Conservation (phyloP, 169 alveolate species). For the Eimeria falciformis region DNA sequence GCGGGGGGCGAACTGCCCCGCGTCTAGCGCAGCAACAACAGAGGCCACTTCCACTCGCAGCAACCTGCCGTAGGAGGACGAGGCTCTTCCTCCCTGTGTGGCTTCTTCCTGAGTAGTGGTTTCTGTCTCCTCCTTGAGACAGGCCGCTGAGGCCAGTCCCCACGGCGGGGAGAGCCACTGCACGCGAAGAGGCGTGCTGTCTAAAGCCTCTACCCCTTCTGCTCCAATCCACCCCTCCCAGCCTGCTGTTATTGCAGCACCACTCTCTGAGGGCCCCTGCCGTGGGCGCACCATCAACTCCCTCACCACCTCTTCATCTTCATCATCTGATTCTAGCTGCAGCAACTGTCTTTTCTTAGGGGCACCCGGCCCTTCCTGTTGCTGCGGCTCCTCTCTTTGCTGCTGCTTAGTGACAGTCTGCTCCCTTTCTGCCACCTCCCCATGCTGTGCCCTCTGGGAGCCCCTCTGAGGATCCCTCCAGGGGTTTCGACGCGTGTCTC, state of each 20-base stretch:
- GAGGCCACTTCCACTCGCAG: constrained; percentile 42
- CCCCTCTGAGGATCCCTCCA: background rate
- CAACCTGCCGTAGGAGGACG: background rate
- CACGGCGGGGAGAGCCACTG: constrained; percentile 9
- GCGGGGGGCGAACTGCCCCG: constrained; percentile 37
- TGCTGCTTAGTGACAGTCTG: background rate
- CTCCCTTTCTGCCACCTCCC: background rate
- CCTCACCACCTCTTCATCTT: background rate
- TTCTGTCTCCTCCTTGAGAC: background rate
- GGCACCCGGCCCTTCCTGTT: background rate
- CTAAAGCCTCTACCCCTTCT: constrained; percentile 14
- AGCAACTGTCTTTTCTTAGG: background rate
- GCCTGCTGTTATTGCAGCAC: constrained; percentile 5
- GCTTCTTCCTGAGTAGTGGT: background rate
- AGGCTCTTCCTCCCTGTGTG: background rate
- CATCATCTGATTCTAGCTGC: constrained; percentile 9
- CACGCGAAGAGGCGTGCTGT: constrained; percentile 19
- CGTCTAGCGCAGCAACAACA: constrained; percentile 46
- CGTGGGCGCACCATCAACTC: background rate
- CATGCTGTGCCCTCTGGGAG: background rate
- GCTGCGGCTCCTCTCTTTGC: constrained; percentile 8
- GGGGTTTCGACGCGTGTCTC: background rate
- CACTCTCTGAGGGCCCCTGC: background rate
- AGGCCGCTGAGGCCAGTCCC: background rate
- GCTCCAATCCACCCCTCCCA: background rate